A percentile compares a stretch with the other conserved stretches of the same genome.
phyloP scores from a whole-genome alignment of 768 basidiomycete species.

The Antrodiella citrinella region DNA sequence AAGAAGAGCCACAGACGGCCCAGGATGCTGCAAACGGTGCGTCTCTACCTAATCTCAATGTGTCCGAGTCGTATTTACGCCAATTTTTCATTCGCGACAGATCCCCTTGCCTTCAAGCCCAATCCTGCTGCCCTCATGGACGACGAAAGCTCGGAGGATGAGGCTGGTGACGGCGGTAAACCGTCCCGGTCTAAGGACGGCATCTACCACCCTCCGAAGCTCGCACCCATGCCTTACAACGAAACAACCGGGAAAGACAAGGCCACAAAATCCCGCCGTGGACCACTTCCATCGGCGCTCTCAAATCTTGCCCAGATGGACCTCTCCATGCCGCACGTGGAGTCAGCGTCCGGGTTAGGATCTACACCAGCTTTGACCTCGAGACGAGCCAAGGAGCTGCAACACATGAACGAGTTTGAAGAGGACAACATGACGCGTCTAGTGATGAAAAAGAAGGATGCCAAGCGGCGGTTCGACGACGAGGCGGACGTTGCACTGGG shows the following conservation, averaged over 20 bases:
- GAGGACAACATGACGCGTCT: conserved; percentile 91
- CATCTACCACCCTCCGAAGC: conserved; percentile 78
- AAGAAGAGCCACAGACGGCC: conserved; percentile 38
- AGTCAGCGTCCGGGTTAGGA: conserved; percentile 69
- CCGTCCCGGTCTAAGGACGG: conserved; percentile 29
- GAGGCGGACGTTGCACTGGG: conserved; percentile 88
- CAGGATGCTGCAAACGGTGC: conserved; percentile 52
- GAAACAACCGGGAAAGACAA: conserved; percentile 45
- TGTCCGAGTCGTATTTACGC: too few species aligned
- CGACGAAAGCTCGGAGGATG: conserved; percentile 28
- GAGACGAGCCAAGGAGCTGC: conserved; percentile 70
- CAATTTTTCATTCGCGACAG: conserved; percentile 23
- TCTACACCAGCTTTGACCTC: conserved; percentile 50
- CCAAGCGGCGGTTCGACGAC: conserved; percentile 60
- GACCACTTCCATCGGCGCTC: conserved; percentile 58
- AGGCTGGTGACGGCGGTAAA: conserved; percentile 17
- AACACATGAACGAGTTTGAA: conserved; percentile 81
- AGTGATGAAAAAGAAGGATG: conserved; percentile 85
- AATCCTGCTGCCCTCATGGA: conserved; percentile 71
- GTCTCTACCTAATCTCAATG: conserved; percentile 14
- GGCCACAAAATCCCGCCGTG: conserved; percentile 36
- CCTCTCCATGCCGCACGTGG: conserved; percentile 55
- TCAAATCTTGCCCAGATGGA: conserved; percentile 41
- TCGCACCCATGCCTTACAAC: conserved; percentile 84
- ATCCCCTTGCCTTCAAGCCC: conserved; percentile 87